Percentiles rank a stretch among this genome's conserved stretches.
phyloP scores from a whole-genome alignment of 1,284 basidiomycete species.

The Fomitopsis schrenkii region DNA sequence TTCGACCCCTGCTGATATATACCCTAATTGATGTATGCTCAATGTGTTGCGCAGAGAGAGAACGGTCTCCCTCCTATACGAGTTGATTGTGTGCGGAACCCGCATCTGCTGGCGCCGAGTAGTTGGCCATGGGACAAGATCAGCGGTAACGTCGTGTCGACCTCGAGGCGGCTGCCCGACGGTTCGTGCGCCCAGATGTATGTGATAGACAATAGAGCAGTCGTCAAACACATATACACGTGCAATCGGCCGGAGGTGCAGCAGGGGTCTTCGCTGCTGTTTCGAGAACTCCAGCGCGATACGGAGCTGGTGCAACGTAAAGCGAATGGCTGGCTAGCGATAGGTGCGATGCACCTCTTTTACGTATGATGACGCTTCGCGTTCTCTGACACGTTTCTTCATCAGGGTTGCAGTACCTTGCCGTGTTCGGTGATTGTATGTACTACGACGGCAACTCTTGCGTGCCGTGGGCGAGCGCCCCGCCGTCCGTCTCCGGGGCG shows the following conservation, averaged over 20 bases:
- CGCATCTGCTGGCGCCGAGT: conserved; percentile 21
- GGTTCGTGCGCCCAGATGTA: conserved; percentile 30
- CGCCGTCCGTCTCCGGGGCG: conserved; percentile 21
- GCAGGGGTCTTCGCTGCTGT: conserved; percentile 25
- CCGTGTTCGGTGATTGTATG: neutral
- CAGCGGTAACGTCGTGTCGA: conserved; percentile 17
- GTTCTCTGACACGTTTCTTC: neutral
- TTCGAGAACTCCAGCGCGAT: conserved; percentile 29
- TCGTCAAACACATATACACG: conserved; percentile 35
- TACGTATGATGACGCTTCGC: neutral
- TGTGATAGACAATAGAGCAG: conserved; percentile 16
- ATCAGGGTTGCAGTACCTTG: conserved; percentile 26
- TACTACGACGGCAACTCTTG: neutral
- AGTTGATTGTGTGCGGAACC: conserved; percentile 27
- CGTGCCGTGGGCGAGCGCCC: conserved; percentile 3
- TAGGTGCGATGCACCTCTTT: neutral
- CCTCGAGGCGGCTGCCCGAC: conserved; percentile 19
- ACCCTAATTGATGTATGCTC: conserved; percentile 2
- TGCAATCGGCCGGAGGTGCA: conserved; percentile 32
- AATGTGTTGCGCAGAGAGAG: conserved; percentile 15
- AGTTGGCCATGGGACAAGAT: conserved; percentile 25
- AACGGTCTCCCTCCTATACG: conserved; percentile 20
- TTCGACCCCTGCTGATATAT: neutral
- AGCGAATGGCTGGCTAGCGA: conserved; percentile 11
- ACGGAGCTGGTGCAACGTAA: conserved; percentile 23